Conservation (phyloP, 2,329 filamentous ascomycete genomes). For the Parastagonospora avenae region DNA sequence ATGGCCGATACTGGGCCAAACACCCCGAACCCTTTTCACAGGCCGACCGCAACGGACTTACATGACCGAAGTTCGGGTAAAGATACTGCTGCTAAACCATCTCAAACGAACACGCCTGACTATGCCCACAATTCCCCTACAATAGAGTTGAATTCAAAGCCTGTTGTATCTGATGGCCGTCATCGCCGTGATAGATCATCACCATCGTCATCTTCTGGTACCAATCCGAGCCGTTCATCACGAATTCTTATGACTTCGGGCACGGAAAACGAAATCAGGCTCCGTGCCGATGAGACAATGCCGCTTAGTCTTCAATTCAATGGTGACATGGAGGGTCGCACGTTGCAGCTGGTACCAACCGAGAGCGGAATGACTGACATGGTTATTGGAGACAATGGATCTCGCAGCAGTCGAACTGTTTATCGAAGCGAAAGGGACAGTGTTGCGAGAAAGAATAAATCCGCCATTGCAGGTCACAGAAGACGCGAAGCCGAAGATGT, state of each 20-base stretch:
- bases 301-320: conserved; percentile 42
- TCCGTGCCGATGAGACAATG: conserved; percentile 39
- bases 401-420: conserved; percentile 25
- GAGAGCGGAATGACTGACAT: conserved; percentile 45
- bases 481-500: conserved; percentile 39
- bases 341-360: conserved; percentile 37
- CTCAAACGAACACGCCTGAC: no score
- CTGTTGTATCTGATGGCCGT: no score
- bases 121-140: no score
- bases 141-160: no score
- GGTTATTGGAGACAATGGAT: conserved; percentile 32
- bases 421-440: conserved; percentile 41
- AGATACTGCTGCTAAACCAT: no score
- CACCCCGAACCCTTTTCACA: no score
- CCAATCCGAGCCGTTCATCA: no score
- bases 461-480: conserved; percentile 17
- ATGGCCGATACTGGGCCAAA: no score
- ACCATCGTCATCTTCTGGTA: no score
- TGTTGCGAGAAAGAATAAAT: conserved; percentile 19
- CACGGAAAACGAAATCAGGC: conserved; percentile 41
- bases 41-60: no score
- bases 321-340: conserved; percentile 47
- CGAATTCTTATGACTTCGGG: conserved; percentile 35
- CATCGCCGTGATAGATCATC: no score
- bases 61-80: no score